phyloP scores from a whole-genome alignment of 1,284 basidiomycete species.

The Mycena citricolor region DNA sequence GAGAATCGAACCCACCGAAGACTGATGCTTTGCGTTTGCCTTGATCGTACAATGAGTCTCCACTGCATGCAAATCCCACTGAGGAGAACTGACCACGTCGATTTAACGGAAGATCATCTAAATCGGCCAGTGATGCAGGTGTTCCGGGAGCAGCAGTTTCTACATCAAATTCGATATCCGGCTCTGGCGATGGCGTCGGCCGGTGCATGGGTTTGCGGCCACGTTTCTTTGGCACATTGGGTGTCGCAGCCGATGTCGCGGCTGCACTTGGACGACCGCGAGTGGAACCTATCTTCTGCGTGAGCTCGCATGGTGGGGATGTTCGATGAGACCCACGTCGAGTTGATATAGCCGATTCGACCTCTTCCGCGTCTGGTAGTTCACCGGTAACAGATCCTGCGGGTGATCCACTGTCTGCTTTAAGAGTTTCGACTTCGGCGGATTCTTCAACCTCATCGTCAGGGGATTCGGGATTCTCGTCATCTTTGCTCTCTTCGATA shows the following conservation, averaged over 20 bases:
- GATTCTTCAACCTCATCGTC: constrained; percentile 9
- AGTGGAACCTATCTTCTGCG: constrained; percentile 6
- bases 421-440: constrained; percentile 21
- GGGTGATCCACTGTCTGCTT: constrained; percentile 3
- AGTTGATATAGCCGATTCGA: constrained; percentile 24
- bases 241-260: constrained; percentile 2
- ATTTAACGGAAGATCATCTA: no score
- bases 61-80: no score
- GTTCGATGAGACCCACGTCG: constrained; percentile 7
- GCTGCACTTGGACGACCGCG: constrained; percentile 16
- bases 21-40: constrained; percentile 71
- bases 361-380: constrained; percentile 8
- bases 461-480: constrained; percentile 14
- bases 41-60: constrained; percentile 28
- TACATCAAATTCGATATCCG: no score
- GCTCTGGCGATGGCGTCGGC: no score
- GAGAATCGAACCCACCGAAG: constrained; percentile 48
- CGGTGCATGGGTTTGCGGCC: constrained; percentile 14
- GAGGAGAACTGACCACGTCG: no score
- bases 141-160: no score
- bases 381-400: constrained; percentile 7
- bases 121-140: no score
- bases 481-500: constrained; percentile 17
- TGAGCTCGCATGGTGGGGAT: background rate
- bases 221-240: constrained; percentile 5